Evolutionary conservation across 108 stramenopile species (phyloP).

Genomic region (Cyclotella baltica): DNA sequence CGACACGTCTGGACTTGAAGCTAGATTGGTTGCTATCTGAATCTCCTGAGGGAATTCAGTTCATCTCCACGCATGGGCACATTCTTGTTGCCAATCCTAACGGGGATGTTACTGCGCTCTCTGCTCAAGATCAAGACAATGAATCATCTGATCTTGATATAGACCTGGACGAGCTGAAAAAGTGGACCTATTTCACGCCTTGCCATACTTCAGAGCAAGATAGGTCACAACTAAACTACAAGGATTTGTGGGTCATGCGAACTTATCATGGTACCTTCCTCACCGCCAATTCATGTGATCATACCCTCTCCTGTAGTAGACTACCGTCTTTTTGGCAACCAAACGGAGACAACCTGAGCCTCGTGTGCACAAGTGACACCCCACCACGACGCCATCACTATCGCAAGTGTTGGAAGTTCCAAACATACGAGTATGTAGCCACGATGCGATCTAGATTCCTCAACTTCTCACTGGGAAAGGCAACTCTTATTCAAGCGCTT

Average conservation of each 20-base stretch:
- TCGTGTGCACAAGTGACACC: constrained; percentile 57
- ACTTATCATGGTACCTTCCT: constrained; percentile 56
- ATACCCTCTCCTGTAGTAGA: constrained; percentile 45
- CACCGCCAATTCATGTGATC: constrained; percentile 35
- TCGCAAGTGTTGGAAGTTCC: constrained; percentile 48
- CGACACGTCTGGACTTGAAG: constrained; percentile 3
- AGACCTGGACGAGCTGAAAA: constrained; percentile 10
- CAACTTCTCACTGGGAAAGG: constrained; percentile 38
- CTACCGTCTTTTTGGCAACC: constrained; percentile 67
- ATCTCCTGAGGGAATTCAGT: constrained; percentile 40
- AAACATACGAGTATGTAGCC: constrained; percentile 55
- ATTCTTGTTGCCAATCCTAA: constrained; percentile 31
- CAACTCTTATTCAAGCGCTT: constrained; percentile 57
- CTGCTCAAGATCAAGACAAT: constrained; percentile 25
- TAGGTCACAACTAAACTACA: not conserved
- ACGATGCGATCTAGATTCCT: constrained; percentile 52
- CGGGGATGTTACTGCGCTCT: constrained; percentile 32
- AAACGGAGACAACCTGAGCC: constrained; percentile 43
- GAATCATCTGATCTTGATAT: constrained; percentile 21
- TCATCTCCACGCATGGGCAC: constrained; percentile 51
- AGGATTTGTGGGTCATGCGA: constrained; percentile 59
- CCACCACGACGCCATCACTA: constrained; percentile 61
- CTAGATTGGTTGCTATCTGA: constrained; percentile 51
- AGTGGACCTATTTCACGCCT: constrained; percentile 45
- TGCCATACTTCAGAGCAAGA: constrained; percentile 34